phyloP scores from a whole-genome alignment of 108 stramenopile genomes.

The Pseudonitzschia multiseries region DNA sequence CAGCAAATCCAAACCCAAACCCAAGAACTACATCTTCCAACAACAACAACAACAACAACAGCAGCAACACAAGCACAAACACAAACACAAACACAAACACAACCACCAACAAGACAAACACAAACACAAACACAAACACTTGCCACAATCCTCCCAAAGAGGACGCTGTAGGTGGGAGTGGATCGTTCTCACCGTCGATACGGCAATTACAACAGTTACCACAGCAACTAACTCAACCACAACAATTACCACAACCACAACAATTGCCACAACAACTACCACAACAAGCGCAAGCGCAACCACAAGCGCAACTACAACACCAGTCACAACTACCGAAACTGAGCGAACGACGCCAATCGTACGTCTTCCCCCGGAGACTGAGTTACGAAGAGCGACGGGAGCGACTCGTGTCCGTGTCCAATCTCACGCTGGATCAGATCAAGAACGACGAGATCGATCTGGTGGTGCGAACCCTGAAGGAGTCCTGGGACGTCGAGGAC shows the following conservation, averaged over 20 bases:
- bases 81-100: no score
- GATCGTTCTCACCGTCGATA: neutral
- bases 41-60: no score
- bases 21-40: no score
- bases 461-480: conserved; percentile 32
- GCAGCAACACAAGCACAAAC: no score
- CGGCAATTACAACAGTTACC: no score
- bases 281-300: neutral
- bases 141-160: no score
- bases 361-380: conserved; percentile 33
- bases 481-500: conserved; percentile 23
- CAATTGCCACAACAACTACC: neutral
- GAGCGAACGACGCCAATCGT: conserved; percentile 32
- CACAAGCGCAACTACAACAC: no score
- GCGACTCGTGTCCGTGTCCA: conserved; percentile 18
- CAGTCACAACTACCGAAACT: neutral
- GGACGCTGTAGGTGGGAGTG: neutral
- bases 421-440: conserved; percentile 32
- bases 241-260: no score
- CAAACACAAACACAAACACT: no score
- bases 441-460: conserved; percentile 42
- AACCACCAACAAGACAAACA: no score
- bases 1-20: conserved; percentile 6
- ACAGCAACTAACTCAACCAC: no score
- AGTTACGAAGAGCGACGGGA: conserved; percentile 39